Evolutionary conservation across 2,329 filamentous ascomycete genomes (phyloP), one percentile per base, ranked within the genome.

Genomic region (Scorias spongiosa): DNA sequence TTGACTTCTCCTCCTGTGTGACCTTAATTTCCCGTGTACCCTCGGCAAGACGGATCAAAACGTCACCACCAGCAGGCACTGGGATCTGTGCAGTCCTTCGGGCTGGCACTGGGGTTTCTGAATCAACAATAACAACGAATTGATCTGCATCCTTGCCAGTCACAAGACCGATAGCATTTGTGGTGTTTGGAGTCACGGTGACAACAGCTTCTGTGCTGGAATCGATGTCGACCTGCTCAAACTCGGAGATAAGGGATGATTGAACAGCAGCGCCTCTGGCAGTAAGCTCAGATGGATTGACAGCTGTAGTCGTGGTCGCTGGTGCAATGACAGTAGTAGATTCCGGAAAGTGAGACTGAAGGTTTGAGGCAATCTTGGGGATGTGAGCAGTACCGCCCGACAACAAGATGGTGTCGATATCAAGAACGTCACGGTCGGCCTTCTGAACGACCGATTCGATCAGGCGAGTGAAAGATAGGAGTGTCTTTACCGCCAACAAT

Each of bases 181-280:
- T 73, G 50, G 93, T 80, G 69, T 98, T 91, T 56, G 87, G 86
- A 42, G 93, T 87, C 12, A 88, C 89, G 29, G 89, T 95, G 51
- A 98, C 87, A 60, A 87, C 85, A 42, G 91, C 81, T 71, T 98
- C 89, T 40, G 87, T 93, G 49, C 85, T 93, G 72, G 95, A 88
- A 62, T 93, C 84, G 54, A 98, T 93, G 61, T 96, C 89, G 52
- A 86, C 80, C 54, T 78, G 74, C 57, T 98, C 91, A 65, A 93
- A 98, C 65, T 94, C 89, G 64, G 88, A 80, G 63, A 98, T 86
- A 50, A 98, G 71, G 48, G 81, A 93, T 32, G 91, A 91, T 68
- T 98, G 91, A 56, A 98, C 86, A 29, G 91, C 89, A 48, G 91
- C 91, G 59, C 91, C 91, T 51, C 91, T 80, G 49, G 84, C 83